Evolutionary conservation across 306 rosid genomes (phyloP), one percentile per base, ranked within the genome.

Genomic region (Argentina anserina): DNA sequence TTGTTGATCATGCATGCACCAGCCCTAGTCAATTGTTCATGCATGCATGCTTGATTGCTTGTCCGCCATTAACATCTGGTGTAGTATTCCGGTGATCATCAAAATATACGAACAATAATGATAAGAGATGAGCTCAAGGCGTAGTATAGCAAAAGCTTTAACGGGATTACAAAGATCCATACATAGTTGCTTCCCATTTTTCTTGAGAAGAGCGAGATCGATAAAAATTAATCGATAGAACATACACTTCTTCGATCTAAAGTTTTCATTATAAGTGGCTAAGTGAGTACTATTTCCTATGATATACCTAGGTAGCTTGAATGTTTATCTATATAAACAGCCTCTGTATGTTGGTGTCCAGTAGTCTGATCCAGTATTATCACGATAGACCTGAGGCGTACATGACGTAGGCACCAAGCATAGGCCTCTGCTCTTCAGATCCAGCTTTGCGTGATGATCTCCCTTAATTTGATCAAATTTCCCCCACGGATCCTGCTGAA

Each of bases 321-420:
- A 29, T 29, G 26, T 78, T 83, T 76, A 91, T 80, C 97, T 81
- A 76, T 88, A 94, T 75, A 87, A 85, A 86, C 97, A 86, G 12
- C 98, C 97, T 88, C 97, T 81, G 33, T 89, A 94, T 1, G 92
- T 76, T 43, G 97, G 97, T 14, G 98, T 86, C 98, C 96, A 94
- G 73, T 89, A 89, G 68, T 94, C 96, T n/a, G 98, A 90, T 52
- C 89, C 96, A 13, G 78, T 82, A 58, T 86, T 89, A 55, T 94
- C 98, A 69, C 95, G 88, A 59, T 80, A 91, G 74, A 87, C 85
- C 20, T 86, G 87, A 40, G 98, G 97, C 0, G 95, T 85, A 64
- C 88, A 94, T 62, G 97, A 91, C 55, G 86, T 77, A 0, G 98
- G 98, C 87, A 88, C 96, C 41, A 94, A 80, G 78, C 98, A 91